Percentiles rank a stretch among this genome's conserved stretches.
These are phyloP conservation scores for Mycena sp. DNA, from an alignment of 1,284 basidiomycete genomes.

Conservation along the genomic window DNA sequence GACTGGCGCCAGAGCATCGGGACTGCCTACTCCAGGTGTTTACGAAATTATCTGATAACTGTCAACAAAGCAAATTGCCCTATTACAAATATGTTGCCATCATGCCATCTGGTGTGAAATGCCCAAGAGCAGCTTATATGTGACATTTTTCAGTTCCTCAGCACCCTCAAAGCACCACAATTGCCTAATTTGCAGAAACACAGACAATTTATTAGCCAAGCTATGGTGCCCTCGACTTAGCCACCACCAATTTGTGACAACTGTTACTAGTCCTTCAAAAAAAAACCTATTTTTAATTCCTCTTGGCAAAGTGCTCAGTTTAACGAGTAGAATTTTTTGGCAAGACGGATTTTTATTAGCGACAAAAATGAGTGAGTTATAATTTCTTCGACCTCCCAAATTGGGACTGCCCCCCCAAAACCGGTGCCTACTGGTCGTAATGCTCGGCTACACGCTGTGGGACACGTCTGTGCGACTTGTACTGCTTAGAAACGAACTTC, in stretches of 20 bases:
- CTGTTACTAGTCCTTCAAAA: too few relatives aligned
- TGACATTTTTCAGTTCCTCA: background rate
- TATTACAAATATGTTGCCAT: background rate
- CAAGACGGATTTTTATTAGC: too few relatives aligned
- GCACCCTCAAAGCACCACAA: background rate
- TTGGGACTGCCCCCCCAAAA: background rate
- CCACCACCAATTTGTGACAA: too few relatives aligned
- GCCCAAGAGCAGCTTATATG: background rate
- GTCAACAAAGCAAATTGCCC: background rate
- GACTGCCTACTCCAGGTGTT: too few relatives aligned
- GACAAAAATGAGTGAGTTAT: background rate
- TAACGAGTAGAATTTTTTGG: too few relatives aligned
- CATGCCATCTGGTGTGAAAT: slow-evolving; percentile 3
- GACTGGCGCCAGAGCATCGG: too few relatives aligned
- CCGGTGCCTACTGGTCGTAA: background rate
- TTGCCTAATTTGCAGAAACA: background rate
- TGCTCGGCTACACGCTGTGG: background rate
- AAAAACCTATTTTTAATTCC: too few relatives aligned
- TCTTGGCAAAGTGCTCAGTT: too few relatives aligned
- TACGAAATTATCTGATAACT: background rate
- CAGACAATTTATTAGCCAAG: background rate
- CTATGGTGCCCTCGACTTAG: too few relatives aligned
- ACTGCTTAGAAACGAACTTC: background rate
- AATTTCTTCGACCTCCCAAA: background rate
- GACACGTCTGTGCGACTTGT: background rate